phyloP scores from a whole-genome alignment of 768 basidiomycete genomes.

The Pulveroboletus sp. region DNA sequence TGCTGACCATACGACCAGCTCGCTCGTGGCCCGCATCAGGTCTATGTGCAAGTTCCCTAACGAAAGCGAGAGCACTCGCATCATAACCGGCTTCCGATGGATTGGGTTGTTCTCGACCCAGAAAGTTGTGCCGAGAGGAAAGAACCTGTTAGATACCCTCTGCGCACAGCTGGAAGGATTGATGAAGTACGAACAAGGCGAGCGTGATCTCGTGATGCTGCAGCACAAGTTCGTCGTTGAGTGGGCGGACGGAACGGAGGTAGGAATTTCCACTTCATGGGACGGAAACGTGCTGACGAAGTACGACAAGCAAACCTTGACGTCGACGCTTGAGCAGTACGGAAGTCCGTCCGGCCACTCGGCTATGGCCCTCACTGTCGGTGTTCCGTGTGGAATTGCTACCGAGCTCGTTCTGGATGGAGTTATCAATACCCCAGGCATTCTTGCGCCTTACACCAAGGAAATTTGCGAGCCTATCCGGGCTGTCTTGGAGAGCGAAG shows the following conservation, averaged over 20 bases:
- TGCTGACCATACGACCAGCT: constrained; percentile 35
- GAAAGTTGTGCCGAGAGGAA: constrained; percentile 55
- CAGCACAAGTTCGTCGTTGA: constrained; percentile 97
- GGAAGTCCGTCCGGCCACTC: constrained; percentile 76
- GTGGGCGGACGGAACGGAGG: constrained; percentile 76
- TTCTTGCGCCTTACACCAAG: constrained; percentile 83
- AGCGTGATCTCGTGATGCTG: constrained; percentile 95
- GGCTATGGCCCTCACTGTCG: constrained; percentile 91
- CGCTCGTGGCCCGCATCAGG: constrained; percentile 70
- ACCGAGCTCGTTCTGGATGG: constrained; percentile 90
- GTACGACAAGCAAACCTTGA: constrained; percentile 64
- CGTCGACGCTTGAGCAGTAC: constrained; percentile 88
- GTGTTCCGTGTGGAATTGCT: constrained; percentile 92
- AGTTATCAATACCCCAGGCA: constrained; percentile 68
- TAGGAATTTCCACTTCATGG: constrained; percentile 26
- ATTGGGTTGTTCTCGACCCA: constrained; percentile 85
- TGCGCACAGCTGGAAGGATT: constrained; percentile 85
- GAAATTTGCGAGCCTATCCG: constrained; percentile 78
- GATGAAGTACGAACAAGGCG: constrained; percentile 87
- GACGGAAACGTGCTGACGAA: constrained; percentile 2
- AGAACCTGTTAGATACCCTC: constrained; percentile 89
- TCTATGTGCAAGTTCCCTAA: constrained; percentile 70
- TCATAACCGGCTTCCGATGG: constrained; percentile 89
- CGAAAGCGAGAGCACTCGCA: constrained; percentile 64
- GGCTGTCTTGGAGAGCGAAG: constrained; percentile 64